A percentile compares a stretch with the other conserved stretches of the same genome.
Evolutionary conservation across 2,329 filamentous ascomycete species (phyloP).

Genomic region (Exophiala mesophila): DNA sequence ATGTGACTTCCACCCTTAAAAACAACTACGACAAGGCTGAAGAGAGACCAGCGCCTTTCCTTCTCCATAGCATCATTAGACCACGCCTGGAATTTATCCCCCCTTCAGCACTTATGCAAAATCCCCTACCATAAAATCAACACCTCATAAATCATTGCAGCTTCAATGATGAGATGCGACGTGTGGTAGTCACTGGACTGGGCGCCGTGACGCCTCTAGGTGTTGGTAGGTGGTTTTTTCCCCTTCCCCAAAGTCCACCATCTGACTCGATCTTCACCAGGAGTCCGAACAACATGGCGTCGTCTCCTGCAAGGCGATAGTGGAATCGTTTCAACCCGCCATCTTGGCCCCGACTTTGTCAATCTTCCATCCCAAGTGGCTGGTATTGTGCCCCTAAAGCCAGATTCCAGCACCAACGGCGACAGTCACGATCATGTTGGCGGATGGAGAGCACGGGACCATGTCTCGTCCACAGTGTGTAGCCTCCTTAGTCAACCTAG

Average conservation of each 20-base stretch:
- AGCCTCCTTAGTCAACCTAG: no score
- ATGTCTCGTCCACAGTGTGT: constrained; percentile 40
- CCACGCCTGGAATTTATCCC: no score
- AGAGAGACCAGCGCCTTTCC: no score
- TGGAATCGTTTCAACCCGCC: constrained; percentile 69
- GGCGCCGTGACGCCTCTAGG: constrained; percentile 80
- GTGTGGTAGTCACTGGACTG: constrained; percentile 78
- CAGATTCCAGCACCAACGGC: constrained; percentile 39
- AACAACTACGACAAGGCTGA: no score
- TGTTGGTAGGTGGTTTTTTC: constrained; percentile 52
- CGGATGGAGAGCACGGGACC: constrained; percentile 41
- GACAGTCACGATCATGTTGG: constrained; percentile 23
- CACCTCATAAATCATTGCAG: no score
- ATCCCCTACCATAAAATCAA: no score
- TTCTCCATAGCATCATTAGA: no score
- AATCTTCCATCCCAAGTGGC: constrained; percentile 80
- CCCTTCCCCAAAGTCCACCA: constrained; percentile 1
- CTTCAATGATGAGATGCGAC: constrained; percentile 44
- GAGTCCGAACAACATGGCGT: constrained; percentile 71
- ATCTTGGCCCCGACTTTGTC: constrained; percentile 59
- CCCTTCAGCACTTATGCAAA: no score
- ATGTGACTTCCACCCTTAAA: no score
- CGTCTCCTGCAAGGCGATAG: constrained; percentile 74
- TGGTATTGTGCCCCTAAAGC: constrained; percentile 63
- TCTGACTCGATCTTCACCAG: constrained; percentile 31